Percentiles rank a stretch among this genome's conserved stretches.
Evolutionary conservation across 176 grass and related monocot species (phyloP).

Genomic region (Carex scoparia): DNA sequence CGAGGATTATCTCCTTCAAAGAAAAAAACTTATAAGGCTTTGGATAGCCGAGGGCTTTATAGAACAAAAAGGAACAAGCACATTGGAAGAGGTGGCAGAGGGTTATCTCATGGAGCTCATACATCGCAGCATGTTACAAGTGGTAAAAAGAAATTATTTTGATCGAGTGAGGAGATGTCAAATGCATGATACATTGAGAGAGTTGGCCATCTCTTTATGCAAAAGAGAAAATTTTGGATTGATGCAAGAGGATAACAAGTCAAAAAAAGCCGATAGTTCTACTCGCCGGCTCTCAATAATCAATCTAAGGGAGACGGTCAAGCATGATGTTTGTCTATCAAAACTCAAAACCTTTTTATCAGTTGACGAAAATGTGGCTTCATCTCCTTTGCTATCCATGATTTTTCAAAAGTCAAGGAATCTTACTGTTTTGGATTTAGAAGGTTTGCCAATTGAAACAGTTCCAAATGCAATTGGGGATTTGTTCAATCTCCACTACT

Average conservation of each 20-base stretch:
- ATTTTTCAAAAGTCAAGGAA: neutral
- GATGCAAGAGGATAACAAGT: neutral
- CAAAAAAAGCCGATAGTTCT: neutral
- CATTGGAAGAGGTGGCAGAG: constrained; percentile 29
- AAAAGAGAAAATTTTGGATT: constrained; percentile 19
- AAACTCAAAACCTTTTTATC: neutral
- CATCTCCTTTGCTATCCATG: neutral
- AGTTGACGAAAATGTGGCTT: neutral
- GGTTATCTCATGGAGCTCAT: constrained; percentile 23
- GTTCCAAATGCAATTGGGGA: constrained; percentile 4
- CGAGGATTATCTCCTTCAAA: constrained; percentile 25
- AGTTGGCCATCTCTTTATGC: neutral
- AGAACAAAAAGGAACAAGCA: neutral
- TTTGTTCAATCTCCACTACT: constrained; percentile 29
- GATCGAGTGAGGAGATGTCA: neutral
- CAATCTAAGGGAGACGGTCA: neutral
- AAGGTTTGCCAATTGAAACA: neutral
- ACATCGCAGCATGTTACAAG: constrained; percentile 28
- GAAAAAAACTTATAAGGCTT: constrained; percentile 16
- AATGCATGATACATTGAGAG: constrained; percentile 28
- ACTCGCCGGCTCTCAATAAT: constrained; percentile 20
- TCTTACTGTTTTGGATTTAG: constrained; percentile 18
- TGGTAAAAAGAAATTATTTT: neutral
- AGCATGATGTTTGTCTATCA: neutral
- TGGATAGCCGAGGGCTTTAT: constrained; percentile 33